phyloP scores from a whole-genome alignment of 805 yeast genomes.

The Isabelozyma rhagii region DNA sequence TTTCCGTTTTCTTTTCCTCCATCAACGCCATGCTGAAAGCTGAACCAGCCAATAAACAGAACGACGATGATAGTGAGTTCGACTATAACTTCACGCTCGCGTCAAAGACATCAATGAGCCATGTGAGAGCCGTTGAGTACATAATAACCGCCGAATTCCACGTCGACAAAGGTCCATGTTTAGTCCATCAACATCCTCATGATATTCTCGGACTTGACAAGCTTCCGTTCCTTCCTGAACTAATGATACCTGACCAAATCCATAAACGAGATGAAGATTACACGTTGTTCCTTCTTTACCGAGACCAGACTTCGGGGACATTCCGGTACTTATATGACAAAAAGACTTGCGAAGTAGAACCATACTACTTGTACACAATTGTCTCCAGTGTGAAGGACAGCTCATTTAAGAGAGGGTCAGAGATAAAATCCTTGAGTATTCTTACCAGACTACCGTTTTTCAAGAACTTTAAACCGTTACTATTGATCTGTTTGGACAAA shows the following conservation, averaged over 20 bases:
- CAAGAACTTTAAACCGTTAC: slow-evolving; percentile 56
- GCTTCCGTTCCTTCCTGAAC: slow-evolving; percentile 43
- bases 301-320: slow-evolving; percentile 35
- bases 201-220: slow-evolving; percentile 34
- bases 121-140: slow-evolving; percentile 45
- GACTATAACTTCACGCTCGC: not conserved
- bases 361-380: slow-evolving; percentile 54
- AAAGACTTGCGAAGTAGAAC: slow-evolving; percentile 32
- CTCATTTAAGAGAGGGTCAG: slow-evolving; percentile 52
- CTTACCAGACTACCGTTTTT: slow-evolving; percentile 53
- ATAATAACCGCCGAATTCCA: slow-evolving; percentile 78
- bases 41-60: not conserved
- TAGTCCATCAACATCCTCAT: slow-evolving; percentile 48
- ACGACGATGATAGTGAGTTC: slow-evolving; percentile 1
- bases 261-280: slow-evolving; percentile 58
- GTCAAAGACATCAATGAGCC: not conserved
- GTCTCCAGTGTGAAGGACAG: slow-evolving; percentile 48
- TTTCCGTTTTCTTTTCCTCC: too few relatives aligned
- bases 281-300: slow-evolving; percentile 53
- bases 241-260: slow-evolving; percentile 62
- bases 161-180: slow-evolving; percentile 66
- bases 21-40: not conserved
- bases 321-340: slow-evolving; percentile 35
- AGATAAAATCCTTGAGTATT: slow-evolving; percentile 56
- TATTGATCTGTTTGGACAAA: slow-evolving; percentile 50